Conservation (phyloP, 108 stramenopile species). For the Chaetoceros tenuissimus region DNA sequence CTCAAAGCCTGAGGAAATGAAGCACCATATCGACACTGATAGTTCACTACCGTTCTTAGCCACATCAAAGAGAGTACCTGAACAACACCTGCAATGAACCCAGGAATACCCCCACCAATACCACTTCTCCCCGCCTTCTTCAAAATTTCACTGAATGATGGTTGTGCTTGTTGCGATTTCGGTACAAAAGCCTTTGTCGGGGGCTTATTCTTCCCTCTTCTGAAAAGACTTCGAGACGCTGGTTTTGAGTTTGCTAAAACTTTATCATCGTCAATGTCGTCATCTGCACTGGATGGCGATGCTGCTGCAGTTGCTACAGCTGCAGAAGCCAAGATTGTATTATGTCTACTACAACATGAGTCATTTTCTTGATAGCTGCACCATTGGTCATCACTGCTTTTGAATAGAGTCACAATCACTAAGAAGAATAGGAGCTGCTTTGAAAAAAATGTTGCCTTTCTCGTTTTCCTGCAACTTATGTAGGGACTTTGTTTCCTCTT, state of each 20-base stretch:
- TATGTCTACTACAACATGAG: not conserved
- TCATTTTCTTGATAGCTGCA: not conserved
- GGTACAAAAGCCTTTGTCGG: too few species aligned
- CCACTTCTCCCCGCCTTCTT: conserved; percentile 50
- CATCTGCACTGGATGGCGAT: not conserved
- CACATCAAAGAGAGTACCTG: conserved; percentile 86
- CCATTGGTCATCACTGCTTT: not conserved
- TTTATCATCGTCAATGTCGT: too few species aligned
- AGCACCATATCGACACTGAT: conserved; percentile 92
- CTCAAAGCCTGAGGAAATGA: conserved; percentile 52
- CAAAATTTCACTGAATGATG: conserved; percentile 27
- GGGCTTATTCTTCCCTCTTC: too few species aligned
- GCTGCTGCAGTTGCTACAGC: not conserved
- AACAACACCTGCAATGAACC: conserved; percentile 78
- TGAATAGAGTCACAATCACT: not conserved
- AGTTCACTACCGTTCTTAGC: conserved; percentile 90
- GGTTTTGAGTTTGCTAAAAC: too few species aligned
- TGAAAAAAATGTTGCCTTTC: too few species aligned
- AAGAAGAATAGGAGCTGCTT: not conserved
- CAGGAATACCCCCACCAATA: conserved; percentile 82
- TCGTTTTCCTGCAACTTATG: too few species aligned
- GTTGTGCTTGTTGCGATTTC: too few species aligned
- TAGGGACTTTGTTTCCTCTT: too few species aligned
- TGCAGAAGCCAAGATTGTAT: not conserved
- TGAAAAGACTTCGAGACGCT: too few species aligned